A percentile compares a stretch with the other conserved stretches of the same genome.
These are phyloP conservation scores for Phytophthora quininea DNA, from an alignment of 352 stramenopile genomes.

Conservation along the genomic window DNA sequence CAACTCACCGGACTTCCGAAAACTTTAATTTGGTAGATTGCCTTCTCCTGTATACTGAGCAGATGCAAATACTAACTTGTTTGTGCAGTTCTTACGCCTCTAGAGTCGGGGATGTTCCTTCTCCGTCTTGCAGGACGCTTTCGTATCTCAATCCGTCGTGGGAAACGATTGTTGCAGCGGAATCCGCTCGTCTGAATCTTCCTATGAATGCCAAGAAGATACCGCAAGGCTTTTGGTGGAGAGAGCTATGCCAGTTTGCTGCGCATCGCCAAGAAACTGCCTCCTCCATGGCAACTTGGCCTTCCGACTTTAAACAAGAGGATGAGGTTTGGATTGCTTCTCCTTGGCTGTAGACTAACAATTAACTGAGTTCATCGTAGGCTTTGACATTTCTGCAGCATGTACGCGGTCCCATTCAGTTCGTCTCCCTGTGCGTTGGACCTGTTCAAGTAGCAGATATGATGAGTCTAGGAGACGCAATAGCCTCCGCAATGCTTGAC, in stretches of 20 bases:
- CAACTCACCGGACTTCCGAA: constrained; percentile 18
- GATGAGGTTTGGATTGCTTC: constrained; percentile 35
- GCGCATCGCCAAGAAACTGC: constrained; percentile 20
- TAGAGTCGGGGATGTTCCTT: constrained; percentile 29
- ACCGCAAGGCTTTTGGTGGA: constrained; percentile 29
- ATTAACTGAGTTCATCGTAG: constrained; percentile 4
- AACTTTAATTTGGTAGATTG: constrained; percentile 36
- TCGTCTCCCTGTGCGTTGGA: constrained; percentile 36
- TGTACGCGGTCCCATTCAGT: constrained; percentile 33
- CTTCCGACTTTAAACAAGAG: constrained; percentile 45
- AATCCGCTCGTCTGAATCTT: constrained; percentile 15
- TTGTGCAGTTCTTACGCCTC: constrained; percentile 37
- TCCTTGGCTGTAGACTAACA: not conserved
- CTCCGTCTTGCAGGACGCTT: constrained; percentile 42
- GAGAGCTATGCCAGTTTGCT: constrained; percentile 38
- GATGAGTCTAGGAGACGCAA: constrained; percentile 25
- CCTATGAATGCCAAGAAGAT: constrained; percentile 5
- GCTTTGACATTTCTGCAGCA: constrained; percentile 46
- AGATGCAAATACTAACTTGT: constrained; percentile 1
- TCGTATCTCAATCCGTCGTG: constrained; percentile 37
- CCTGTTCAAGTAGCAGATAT: constrained; percentile 24
- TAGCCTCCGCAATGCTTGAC: constrained; percentile 24
- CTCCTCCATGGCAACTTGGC: not conserved
- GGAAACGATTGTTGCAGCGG: constrained; percentile 10
- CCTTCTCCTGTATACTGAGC: not conserved